phyloP scores from a whole-genome alignment of 23 red algal species.

The Gracilaria domingensis region DNA sequence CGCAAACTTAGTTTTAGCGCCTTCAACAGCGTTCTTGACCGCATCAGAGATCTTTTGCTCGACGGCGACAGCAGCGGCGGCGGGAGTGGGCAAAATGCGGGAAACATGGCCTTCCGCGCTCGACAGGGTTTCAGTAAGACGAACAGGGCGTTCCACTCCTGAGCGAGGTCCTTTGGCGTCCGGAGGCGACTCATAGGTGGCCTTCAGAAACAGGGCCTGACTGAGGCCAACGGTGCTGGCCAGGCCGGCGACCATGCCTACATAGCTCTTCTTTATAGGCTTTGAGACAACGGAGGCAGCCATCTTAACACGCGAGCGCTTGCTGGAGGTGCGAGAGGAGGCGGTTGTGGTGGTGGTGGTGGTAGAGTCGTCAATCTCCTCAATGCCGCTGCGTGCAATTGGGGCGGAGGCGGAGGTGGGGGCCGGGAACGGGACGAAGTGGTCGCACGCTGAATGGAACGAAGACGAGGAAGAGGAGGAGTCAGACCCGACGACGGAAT shows the following conservation, averaged over 20 bases:
- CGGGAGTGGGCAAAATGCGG: constrained; percentile 32
- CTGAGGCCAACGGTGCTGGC: constrained; percentile 62
- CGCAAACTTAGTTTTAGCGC: constrained; percentile 16
- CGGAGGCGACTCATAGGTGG: constrained; percentile 83
- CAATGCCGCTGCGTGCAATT: constrained; percentile 5
- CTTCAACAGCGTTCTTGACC: constrained; percentile 32
- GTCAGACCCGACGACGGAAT: neutral
- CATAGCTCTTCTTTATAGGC: constrained; percentile 61
- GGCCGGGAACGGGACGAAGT: neutral
- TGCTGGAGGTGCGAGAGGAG: constrained; percentile 46
- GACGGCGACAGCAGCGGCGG: neutral
- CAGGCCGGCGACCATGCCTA: constrained; percentile 69
- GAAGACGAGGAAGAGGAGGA: constrained; percentile 8
- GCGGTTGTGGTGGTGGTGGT: constrained; percentile 28
- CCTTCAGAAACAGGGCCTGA: constrained; percentile 73
- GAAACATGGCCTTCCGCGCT: constrained; percentile 62
- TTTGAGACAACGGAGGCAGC: constrained; percentile 64
- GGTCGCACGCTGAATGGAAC: constrained; percentile 10
- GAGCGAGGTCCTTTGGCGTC: constrained; percentile 75
- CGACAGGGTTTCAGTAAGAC: constrained; percentile 40
- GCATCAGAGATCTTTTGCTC: constrained; percentile 29
- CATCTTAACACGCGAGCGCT: constrained; percentile 58
- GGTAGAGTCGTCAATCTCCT: constrained; percentile 22
- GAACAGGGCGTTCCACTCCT: constrained; percentile 58
- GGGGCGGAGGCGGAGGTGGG: constrained; percentile 2